A percentile compares a stretch with the other conserved stretches of the same genome.
Conservation (phyloP, 176 grass and related monocot genomes). For the Oryza glaberrima region DNA sequence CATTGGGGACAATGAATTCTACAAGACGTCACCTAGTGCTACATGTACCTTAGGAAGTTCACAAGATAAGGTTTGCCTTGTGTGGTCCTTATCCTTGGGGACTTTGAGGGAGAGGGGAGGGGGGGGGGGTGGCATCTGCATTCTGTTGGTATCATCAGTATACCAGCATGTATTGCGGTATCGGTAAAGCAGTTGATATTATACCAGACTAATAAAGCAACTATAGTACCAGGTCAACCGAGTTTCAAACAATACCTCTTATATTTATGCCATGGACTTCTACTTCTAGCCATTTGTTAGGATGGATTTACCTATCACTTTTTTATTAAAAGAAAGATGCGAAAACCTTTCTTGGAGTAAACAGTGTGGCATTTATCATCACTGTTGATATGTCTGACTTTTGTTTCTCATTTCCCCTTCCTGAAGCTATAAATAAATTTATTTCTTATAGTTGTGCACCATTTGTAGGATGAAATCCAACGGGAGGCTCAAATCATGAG, state of each 20-base stretch:
- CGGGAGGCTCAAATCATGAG: constrained; percentile 98
- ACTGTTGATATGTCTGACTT: background rate
- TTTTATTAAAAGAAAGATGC: background rate
- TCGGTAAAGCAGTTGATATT: background rate
- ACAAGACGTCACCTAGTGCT: background rate
- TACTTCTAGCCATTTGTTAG: constrained; percentile 5
- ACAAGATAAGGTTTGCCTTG: background rate
- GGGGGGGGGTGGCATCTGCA: background rate
- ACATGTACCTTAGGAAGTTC: no score
- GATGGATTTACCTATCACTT: background rate
- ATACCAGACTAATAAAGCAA: background rate
- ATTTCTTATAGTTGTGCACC: constrained; percentile 17
- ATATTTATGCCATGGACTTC: background rate
- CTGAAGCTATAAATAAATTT: constrained; percentile 15
- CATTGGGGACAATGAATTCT: background rate
- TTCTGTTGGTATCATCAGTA: constrained; percentile 1
- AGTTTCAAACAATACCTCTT: background rate
- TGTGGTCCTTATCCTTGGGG: background rate
- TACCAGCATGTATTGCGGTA: background rate
- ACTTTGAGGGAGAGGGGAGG: background rate
- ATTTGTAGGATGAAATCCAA: constrained; percentile 84
- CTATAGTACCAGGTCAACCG: background rate
- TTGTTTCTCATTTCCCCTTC: background rate
- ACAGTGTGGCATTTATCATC: background rate
- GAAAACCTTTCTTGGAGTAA: background rate